A percentile compares a stretch with the other conserved stretches of the same genome.
Evolutionary conservation across 106 monocot genomes (phyloP).

Genomic region (Acorus gramineus): DNA sequence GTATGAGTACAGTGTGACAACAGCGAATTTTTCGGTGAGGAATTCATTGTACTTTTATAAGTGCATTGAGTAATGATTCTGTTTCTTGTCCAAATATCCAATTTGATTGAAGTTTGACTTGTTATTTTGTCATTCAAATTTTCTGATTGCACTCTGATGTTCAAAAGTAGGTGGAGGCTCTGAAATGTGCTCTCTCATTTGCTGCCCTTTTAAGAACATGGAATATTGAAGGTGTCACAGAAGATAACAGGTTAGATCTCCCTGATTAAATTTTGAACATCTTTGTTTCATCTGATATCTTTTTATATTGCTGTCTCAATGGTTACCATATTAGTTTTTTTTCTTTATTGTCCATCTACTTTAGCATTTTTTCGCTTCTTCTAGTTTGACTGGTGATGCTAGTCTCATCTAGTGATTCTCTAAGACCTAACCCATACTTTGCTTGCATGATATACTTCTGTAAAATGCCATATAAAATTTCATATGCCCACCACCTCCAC

Average conservation of each 20-base stretch:
- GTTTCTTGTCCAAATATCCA: too few species aligned
- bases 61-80: too few species aligned
- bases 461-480: too few species aligned
- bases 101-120: too few species aligned
- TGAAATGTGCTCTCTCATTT: slow-evolving; percentile 89
- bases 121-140: too few species aligned
- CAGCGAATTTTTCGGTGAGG: slow-evolving; percentile 81
- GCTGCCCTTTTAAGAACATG: slow-evolving; percentile 69
- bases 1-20: slow-evolving; percentile 93
- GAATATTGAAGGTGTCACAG: slow-evolving; percentile 74
- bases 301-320: background rate
- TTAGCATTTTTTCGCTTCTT: too few species aligned
- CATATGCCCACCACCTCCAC: too few species aligned
- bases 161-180: slow-evolving; percentile 65
- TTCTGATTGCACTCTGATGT: background rate
- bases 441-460: too few species aligned
- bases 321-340: background rate
- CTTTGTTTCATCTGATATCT: background rate
- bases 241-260: slow-evolving; percentile 58
- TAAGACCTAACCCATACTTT: too few species aligned
- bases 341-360: background rate
- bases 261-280: background rate
- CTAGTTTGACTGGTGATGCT: too few species aligned
- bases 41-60: background rate
- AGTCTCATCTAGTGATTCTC: too few species aligned